phyloP scores from a whole-genome alignment of 371 early-diverging fungal species.

The Saksenaea oblongispora region DNA sequence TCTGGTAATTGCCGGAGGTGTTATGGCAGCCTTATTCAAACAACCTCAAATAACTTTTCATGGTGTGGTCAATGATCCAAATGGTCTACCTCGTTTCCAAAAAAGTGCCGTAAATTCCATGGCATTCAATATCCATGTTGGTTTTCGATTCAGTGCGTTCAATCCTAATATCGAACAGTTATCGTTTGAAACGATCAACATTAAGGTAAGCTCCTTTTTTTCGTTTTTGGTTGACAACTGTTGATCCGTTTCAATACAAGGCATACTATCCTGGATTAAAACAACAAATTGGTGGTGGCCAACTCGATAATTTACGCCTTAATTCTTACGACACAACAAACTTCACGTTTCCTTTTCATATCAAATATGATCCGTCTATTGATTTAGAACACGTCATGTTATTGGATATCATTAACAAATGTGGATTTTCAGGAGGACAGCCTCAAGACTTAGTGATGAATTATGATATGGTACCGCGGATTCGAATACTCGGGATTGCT shows the following conservation, averaged over 20 bases:
- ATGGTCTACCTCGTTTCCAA: constrained; percentile 15
- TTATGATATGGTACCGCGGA: constrained; percentile 28
- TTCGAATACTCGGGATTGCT: constrained; percentile 25
- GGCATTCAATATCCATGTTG: constrained; percentile 22
- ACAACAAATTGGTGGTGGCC: constrained; percentile 44
- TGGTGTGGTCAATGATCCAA: constrained; percentile 18
- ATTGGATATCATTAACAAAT: constrained; percentile 35
- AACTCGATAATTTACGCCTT: constrained; percentile 26
- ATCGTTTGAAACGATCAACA: constrained; percentile 33
- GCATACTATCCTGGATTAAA: constrained; percentile 44
- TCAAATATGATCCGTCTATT: constrained; percentile 27
- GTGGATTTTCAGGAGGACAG: constrained; percentile 29
- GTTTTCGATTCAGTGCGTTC: constrained; percentile 31
- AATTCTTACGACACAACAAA: constrained; percentile 25
- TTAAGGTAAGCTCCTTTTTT: constrained; percentile 25
- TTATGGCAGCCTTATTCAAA: constrained; percentile 28
- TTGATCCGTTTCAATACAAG: constrained; percentile 16
- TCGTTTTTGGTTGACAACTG: not conserved
- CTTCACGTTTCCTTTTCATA: constrained; percentile 39
- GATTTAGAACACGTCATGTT: constrained; percentile 37
- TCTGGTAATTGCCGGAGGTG: constrained; percentile 13
- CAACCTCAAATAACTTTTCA: constrained; percentile 23
- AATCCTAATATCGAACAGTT: constrained; percentile 41
- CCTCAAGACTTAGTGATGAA: not conserved
- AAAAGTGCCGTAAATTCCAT: not conserved